Conservation (phyloP, 2,329 filamentous ascomycete species). For the Ceratocystis diversiconidia region DNA sequence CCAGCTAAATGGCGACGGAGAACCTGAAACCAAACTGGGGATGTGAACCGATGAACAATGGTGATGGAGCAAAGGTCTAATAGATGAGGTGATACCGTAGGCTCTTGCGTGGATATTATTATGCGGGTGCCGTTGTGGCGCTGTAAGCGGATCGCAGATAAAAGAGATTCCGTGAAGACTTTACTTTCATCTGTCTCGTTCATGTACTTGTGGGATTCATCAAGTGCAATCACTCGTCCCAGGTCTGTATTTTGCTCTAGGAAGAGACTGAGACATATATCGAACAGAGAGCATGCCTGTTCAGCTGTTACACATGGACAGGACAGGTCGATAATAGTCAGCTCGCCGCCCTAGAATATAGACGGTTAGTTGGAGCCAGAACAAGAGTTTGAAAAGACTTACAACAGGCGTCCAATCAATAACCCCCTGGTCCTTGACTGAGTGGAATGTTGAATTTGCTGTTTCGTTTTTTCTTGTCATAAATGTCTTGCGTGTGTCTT, state of each 20-base stretch:
- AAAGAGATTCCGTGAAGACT: not conserved
- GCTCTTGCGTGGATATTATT: not conserved
- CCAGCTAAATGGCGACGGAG: not conserved
- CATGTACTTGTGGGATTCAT: not conserved
- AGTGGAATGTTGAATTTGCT: not conserved
- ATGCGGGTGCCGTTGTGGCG: not conserved
- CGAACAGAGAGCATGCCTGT: not conserved
- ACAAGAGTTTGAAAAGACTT: not conserved
- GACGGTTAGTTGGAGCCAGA: too few species aligned
- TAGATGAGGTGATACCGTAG: not conserved
- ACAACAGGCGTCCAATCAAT: not conserved
- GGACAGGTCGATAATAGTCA: not conserved
- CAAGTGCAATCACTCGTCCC: not conserved
- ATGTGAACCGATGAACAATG: not conserved
- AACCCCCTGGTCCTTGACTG: not conserved
- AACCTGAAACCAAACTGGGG: not conserved
- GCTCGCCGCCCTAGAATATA: not conserved
- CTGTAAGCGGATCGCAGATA: not conserved
- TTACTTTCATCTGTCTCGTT: not conserved
- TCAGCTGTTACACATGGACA: not conserved
- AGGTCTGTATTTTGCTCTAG: not conserved
- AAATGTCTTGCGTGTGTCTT: rapidly evolving
- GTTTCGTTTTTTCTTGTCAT: not conserved
- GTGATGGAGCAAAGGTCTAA: not conserved
- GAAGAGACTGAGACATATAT: not conserved